Evolutionary conservation across 2,329 filamentous ascomycete genomes (phyloP).

Genomic region (Corynespora cassiicola): DNA sequence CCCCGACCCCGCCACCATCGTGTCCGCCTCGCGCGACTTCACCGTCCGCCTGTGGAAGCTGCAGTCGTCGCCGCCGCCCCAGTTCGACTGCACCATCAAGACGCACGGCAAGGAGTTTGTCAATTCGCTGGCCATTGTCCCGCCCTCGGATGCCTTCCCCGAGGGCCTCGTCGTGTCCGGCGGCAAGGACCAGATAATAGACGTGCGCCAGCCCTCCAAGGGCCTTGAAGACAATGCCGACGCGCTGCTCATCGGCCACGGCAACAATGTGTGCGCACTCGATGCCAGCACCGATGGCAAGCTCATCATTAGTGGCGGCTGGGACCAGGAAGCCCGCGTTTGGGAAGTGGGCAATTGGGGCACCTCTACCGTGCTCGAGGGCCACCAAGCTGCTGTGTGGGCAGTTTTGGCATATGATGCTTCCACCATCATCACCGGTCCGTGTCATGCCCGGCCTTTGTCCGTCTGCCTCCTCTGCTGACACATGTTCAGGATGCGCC

Average conservation of each 20-base stretch:
- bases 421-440: slow-evolving; percentile 79
- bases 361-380: slow-evolving; percentile 71
- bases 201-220: slow-evolving; percentile 77
- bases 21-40: slow-evolving; percentile 90
- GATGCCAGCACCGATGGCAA: slow-evolving; percentile 76
- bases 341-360: slow-evolving; percentile 92
- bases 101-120: slow-evolving; percentile 85
- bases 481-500: slow-evolving; percentile 68
- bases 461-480: slow-evolving; percentile 3
- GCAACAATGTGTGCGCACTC: slow-evolving; percentile 85
- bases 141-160: slow-evolving; percentile 70
- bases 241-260: slow-evolving; percentile 83
- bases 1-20: slow-evolving; percentile 71
- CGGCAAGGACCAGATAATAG: slow-evolving; percentile 91
- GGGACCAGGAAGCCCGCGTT: slow-evolving; percentile 87
- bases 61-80: slow-evolving; percentile 67
- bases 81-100: slow-evolving; percentile 78
- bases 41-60: slow-evolving; percentile 88
- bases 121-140: slow-evolving; percentile 81
- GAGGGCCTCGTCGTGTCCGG: slow-evolving; percentile 86
- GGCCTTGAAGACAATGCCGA: slow-evolving; percentile 78
- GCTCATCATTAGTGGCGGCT: slow-evolving; percentile 88
- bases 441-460: slow-evolving; percentile 9
- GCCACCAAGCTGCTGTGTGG: slow-evolving; percentile 87
- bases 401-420: slow-evolving; percentile 85